These are phyloP conservation scores for Lumnitzera racemosa DNA, from an alignment of 345 rosid species.

Conservation along the genomic window DNA sequence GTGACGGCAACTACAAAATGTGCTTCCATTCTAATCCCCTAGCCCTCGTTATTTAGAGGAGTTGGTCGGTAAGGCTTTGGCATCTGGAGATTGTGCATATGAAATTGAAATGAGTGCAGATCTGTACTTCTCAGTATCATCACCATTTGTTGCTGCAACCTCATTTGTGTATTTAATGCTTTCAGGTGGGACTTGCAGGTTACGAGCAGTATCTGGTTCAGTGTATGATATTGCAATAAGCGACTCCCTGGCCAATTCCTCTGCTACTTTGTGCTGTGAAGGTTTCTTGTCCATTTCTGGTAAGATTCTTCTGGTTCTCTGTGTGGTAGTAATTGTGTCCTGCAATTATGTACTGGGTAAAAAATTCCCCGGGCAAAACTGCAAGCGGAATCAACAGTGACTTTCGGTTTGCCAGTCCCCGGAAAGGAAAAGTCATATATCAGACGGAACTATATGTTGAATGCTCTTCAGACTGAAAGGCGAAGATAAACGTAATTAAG, in stretches of 20 bases:
- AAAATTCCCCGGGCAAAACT: too few relatives aligned
- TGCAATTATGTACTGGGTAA: too few relatives aligned
- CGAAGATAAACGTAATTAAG: too few relatives aligned
- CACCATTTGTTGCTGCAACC: conserved; percentile 1
- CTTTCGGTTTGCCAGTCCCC: too few relatives aligned
- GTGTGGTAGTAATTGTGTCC: too few relatives aligned
- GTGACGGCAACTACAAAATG: too few relatives aligned
- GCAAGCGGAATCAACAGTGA: too few relatives aligned
- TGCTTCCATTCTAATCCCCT: too few relatives aligned
- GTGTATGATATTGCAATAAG: conserved; percentile 13
- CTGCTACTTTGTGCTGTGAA: conserved; percentile 4
- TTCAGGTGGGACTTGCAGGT: background rate
- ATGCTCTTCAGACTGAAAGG: too few relatives aligned
- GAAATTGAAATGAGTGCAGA: conserved; percentile 17
- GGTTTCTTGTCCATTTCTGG: conserved; percentile 7
- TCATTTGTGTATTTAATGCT: background rate
- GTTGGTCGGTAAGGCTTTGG: conserved; percentile 4
- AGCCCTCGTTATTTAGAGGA: background rate
- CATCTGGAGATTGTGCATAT: background rate
- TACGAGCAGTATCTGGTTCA: background rate
- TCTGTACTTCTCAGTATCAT: conserved; percentile 9
- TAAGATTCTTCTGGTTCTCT: background rate
- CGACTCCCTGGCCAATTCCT: conserved; percentile 12
- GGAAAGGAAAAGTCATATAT: too few relatives aligned
- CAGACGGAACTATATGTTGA: too few relatives aligned